phyloP scores from a whole-genome alignment of 1,284 basidiomycete genomes.

The Sanghuangporus sanghuang region DNA sequence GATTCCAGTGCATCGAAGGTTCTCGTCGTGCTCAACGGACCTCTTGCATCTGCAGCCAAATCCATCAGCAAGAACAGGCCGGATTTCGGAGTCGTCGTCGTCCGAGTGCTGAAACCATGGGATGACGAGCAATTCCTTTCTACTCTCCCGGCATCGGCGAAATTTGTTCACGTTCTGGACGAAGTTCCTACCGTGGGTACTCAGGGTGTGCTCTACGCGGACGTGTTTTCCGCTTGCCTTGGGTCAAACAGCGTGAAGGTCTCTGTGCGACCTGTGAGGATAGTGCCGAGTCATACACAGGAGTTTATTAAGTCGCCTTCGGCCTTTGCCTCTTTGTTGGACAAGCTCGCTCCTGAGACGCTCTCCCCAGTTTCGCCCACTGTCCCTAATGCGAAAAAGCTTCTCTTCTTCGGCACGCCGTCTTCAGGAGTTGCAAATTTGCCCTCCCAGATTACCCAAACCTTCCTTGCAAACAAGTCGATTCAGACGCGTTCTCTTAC shows the following conservation, averaged over 20 bases:
- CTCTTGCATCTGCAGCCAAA: slow-evolving; percentile 56
- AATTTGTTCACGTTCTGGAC: slow-evolving; percentile 64
- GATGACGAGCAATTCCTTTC: slow-evolving; percentile 52
- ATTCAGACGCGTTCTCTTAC: slow-evolving; percentile 55
- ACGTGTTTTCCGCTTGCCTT: slow-evolving; percentile 63
- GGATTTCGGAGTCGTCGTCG: slow-evolving; percentile 58
- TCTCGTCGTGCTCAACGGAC: slow-evolving; percentile 64
- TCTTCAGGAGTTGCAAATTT: slow-evolving; percentile 48
- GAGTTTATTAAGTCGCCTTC: slow-evolving; percentile 43
- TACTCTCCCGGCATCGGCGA: slow-evolving; percentile 52
- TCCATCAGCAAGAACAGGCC: slow-evolving; percentile 38
- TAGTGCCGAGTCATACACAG: slow-evolving; percentile 52
- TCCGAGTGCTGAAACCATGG: slow-evolving; percentile 79
- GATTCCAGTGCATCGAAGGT: slow-evolving; percentile 52
- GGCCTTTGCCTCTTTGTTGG: slow-evolving; percentile 43
- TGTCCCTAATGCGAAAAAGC: slow-evolving; percentile 39
- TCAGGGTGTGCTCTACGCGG: slow-evolving; percentile 65
- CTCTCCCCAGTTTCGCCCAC: slow-evolving; percentile 20
- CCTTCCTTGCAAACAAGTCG: slow-evolving; percentile 46
- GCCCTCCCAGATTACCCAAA: slow-evolving; percentile 49
- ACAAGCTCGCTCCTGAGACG: slow-evolving; percentile 27
- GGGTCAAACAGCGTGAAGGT: slow-evolving; percentile 33
- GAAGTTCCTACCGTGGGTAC: slow-evolving; percentile 61
- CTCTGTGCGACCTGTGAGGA: slow-evolving; percentile 50
- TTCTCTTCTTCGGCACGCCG: slow-evolving; percentile 61